Evolutionary conservation across 2,329 filamentous ascomycete genomes (phyloP), one percentile per base, ranked within the genome.

Genomic region (Emmonsiellopsis sp.): DNA sequence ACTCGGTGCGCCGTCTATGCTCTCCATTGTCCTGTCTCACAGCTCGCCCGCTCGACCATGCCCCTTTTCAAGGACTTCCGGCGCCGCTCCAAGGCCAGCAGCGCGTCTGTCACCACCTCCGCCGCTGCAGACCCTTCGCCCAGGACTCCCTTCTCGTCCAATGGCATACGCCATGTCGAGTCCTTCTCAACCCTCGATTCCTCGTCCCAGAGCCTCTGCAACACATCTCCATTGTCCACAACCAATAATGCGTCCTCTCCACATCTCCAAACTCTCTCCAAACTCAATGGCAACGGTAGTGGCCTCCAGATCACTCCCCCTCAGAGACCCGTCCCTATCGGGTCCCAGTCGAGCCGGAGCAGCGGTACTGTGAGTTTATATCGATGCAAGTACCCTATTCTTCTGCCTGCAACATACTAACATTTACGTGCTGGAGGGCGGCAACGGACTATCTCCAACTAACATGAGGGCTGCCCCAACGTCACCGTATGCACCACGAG

Each of bases 401-500:
- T 26, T 26, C 20, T 1, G 1, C 3, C 1, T 26, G 20, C 20
- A 26, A 26, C 20, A 26, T 26, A 26, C 20, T 26, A 5, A 54
- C 48, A 41, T 47, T 53, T n/a, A 7, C 50, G 41, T 8, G 10
- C 16, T 41, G n/a, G 51, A 75, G 73, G 66, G 67, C 38, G 64
- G 65, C 52, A 69, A 63, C 52, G 57, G 61, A 4, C 63, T 63
- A 5, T 67, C 67, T 1, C 59, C 66, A 45, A 70, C 68, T 62
- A 63, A 65, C 69, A 50, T 80, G 79, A 64, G 76, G 72, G 53
- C 74, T 58, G 72, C 80, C 57, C 81, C 85, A 7, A 79, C 84
- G 15, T 95, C 90, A 52, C 83, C 85, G 43, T 92, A 88, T 71
- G 87, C 89, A 32, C 91, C 92, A 26, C 82, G 83, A 61, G 81